These are phyloP conservation scores for Scleroderma bovista DNA, from an alignment of 768 basidiomycete genomes.

Conservation along the genomic window DNA sequence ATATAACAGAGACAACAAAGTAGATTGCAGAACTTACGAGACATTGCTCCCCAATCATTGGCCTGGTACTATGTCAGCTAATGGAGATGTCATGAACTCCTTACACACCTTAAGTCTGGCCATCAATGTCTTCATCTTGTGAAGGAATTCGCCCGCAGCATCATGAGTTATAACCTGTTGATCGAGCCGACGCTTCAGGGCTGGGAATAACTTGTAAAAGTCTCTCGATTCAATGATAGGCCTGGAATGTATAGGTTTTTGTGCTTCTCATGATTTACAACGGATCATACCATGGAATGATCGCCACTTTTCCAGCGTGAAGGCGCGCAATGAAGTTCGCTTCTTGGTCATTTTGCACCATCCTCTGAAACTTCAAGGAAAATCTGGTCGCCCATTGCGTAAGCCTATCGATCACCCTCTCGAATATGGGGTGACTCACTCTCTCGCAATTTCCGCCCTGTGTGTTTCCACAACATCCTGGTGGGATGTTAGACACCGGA, in stretches of 20 bases:
- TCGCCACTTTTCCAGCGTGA: constrained; percentile 49
- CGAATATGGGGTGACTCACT: constrained; percentile 36
- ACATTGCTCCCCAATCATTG: constrained; percentile 61
- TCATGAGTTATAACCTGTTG: constrained; percentile 44
- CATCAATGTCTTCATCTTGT: constrained; percentile 57
- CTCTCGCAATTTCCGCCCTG: constrained; percentile 49
- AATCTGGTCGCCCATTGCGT: constrained; percentile 34
- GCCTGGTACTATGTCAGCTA: constrained; percentile 30
- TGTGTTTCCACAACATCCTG: constrained; percentile 64
- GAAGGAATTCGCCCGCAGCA: constrained; percentile 49
- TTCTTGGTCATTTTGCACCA: constrained; percentile 55
- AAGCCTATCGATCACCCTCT: background rate
- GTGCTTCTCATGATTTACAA: background rate
- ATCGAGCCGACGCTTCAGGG: constrained; percentile 43
- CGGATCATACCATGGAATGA: constrained; percentile 49
- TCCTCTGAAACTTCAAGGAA: constrained; percentile 50
- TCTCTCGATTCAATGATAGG: constrained; percentile 58
- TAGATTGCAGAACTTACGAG: constrained; percentile 37
- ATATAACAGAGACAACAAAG: background rate
- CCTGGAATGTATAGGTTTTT: constrained; percentile 7
- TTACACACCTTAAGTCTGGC: constrained; percentile 54
- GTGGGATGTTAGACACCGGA: no score
- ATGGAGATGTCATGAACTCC: background rate
- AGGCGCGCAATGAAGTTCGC: constrained; percentile 59
- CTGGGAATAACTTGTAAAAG: constrained; percentile 52